These are phyloP conservation scores for Iris macrosiphon DNA, from an alignment of 106 monocot species.

Conservation along the genomic window DNA sequence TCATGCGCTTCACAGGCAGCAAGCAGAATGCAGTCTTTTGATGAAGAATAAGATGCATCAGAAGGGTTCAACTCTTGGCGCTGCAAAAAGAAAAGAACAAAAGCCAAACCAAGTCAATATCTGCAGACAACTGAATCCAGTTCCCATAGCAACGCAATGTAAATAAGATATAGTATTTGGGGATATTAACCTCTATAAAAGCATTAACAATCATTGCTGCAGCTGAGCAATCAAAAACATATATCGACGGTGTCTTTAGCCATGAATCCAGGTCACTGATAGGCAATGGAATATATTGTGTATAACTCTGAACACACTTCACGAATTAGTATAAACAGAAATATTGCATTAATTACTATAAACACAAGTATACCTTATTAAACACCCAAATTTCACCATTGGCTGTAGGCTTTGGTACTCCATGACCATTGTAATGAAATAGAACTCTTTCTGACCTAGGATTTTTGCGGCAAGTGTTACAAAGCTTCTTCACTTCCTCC, in stretches of 20 bases:
- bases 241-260: slow-evolving; percentile 86
- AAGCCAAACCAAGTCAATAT: background rate
- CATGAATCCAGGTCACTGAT: slow-evolving; percentile 89
- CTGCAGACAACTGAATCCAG: too few species aligned
- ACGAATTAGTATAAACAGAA: background rate
- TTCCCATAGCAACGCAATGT: background rate
- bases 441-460: slow-evolving; percentile 84
- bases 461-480: slow-evolving; percentile 67
- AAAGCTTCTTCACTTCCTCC: slow-evolving; percentile 92
- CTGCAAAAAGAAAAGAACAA: slow-evolving; percentile 10
- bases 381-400: slow-evolving; percentile 97
- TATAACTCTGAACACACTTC: slow-evolving; percentile 57
- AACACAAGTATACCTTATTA: slow-evolving; percentile 50
- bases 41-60: slow-evolving; percentile 31
- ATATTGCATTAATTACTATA: background rate
- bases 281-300: slow-evolving; percentile 84
- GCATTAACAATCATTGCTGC: slow-evolving; percentile 75
- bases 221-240: slow-evolving; percentile 92
- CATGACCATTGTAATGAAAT: slow-evolving; percentile 94
- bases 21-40: slow-evolving; percentile 82
- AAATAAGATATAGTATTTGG: background rate
- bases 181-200: slow-evolving; percentile 50
- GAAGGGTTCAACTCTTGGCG: slow-evolving; percentile 41
- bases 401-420: slow-evolving; percentile 83
- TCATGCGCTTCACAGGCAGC: slow-evolving; percentile 88